These are phyloP conservation scores for Hypoxylon sp. DNA, from an alignment of 2,329 filamentous ascomycete species.

Conservation along the genomic window DNA sequence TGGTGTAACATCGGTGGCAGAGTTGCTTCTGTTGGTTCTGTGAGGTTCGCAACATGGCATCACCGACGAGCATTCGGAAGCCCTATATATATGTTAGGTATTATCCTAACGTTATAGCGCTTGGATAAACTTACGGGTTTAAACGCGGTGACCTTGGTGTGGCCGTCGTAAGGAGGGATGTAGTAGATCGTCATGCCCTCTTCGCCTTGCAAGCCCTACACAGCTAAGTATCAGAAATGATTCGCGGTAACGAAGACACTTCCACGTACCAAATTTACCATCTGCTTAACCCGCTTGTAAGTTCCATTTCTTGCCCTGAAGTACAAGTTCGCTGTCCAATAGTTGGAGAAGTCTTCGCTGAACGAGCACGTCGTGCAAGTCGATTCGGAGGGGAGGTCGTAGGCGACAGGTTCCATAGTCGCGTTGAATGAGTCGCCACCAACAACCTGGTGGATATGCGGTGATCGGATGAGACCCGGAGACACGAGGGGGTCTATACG, in stretches of 20 bases:
- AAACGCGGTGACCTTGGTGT: constrained; percentile 47
- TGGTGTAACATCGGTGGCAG: constrained; percentile 48
- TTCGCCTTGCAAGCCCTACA: constrained; percentile 43
- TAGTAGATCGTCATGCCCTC: constrained; percentile 49
- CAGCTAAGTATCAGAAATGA: constrained; percentile 8
- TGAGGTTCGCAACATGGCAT: constrained; percentile 39
- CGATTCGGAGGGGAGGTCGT: constrained; percentile 45
- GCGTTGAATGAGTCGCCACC: constrained; percentile 49
- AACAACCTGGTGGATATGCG: constrained; percentile 49
- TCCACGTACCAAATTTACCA: constrained; percentile 46
- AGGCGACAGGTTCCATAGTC: constrained; percentile 41
- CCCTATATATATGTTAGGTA: constrained; percentile 32
- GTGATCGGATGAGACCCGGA: constrained; percentile 46
- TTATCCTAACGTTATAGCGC: background rate
- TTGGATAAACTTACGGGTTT: constrained; percentile 40
- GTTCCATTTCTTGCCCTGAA: constrained; percentile 50
- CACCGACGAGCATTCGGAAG: constrained; percentile 50
- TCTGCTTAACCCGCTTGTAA: constrained; percentile 48
- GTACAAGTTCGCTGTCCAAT: constrained; percentile 50
- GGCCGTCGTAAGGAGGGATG: constrained; percentile 47
- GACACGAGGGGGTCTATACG: constrained; percentile 49
- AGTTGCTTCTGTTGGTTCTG: constrained; percentile 47
- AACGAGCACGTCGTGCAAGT: constrained; percentile 49
- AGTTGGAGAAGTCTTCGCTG: constrained; percentile 50
- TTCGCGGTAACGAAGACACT: background rate